These are phyloP conservation scores for Dendrobium officinale DNA, from an alignment of 106 monocot species.

Conservation along the genomic window DNA sequence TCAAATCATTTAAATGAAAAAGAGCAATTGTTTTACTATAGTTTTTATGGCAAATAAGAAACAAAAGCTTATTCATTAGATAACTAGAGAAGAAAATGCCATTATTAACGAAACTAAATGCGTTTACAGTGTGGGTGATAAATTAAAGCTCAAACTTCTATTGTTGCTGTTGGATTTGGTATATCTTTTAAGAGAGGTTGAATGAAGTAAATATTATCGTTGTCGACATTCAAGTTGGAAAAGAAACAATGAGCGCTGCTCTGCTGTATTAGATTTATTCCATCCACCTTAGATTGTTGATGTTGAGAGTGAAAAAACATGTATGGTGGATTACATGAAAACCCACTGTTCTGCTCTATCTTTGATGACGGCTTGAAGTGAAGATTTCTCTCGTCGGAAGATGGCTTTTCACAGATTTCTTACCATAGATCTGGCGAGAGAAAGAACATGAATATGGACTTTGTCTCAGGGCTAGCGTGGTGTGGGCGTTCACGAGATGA, in stretches of 20 bases:
- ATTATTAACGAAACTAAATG: slow-evolving; percentile 1
- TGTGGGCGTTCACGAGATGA: too few species aligned
- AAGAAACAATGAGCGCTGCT: slow-evolving; percentile 60
- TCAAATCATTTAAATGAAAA: neutral
- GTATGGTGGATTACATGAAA: slow-evolving; percentile 20
- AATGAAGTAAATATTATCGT: slow-evolving; percentile 18
- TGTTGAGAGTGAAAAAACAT: slow-evolving; percentile 51
- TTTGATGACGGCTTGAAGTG: slow-evolving; percentile 6
- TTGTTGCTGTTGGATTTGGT: neutral
- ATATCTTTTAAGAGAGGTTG: neutral
- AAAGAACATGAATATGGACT: slow-evolving; percentile 62
- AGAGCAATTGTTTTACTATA: neutral
- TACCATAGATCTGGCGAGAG: slow-evolving; percentile 41
- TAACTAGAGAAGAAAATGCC: slow-evolving; percentile 2
- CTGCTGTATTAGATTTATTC: slow-evolving; percentile 29
- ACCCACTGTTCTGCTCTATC: slow-evolving; percentile 11
- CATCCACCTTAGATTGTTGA: slow-evolving; percentile 25
- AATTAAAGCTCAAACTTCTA: neutral
- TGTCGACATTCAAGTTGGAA: slow-evolving; percentile 32
- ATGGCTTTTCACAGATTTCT: slow-evolving; percentile 19
- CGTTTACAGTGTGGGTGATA: neutral
- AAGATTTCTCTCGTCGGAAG: slow-evolving; percentile 3
- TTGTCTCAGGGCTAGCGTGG: slow-evolving; percentile 31
- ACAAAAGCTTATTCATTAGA: neutral
- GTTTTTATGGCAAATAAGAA: neutral